phyloP scores from a whole-genome alignment of 2,329 filamentous ascomycete genomes.

The Escovopsis sp. region DNA sequence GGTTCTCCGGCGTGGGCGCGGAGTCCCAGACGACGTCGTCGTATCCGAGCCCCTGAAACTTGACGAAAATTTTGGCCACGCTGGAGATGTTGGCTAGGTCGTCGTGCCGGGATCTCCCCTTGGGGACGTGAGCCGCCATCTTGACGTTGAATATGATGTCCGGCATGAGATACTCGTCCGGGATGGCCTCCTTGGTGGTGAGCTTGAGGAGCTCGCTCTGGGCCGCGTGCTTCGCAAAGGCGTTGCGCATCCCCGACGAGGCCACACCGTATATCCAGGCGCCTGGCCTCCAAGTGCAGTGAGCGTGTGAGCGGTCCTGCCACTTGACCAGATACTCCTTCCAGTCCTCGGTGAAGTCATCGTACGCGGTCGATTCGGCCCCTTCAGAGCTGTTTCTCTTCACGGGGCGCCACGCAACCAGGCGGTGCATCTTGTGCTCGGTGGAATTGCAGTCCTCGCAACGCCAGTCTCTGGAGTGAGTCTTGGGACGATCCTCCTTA shows the following conservation, averaged over 20 bases:
- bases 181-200: conserved; percentile 64
- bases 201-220: conserved; percentile 46
- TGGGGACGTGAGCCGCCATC: conserved; percentile 31
- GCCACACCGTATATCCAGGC: conserved; percentile 73
- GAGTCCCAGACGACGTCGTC: conserved; percentile 85
- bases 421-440: conserved; percentile 52
- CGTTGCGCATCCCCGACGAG: conserved; percentile 46
- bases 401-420: conserved; percentile 78
- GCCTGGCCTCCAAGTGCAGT: conserved; percentile 76
- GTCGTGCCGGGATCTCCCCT: conserved; percentile 45
- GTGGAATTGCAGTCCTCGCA: conserved; percentile 63
- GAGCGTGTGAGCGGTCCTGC: conserved; percentile 65
- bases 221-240: conserved; percentile 60
- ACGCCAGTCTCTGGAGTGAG: conserved; percentile 62
- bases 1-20: conserved; percentile 52
- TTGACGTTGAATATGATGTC: conserved; percentile 82
- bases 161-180: conserved; percentile 69
- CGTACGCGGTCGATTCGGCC: conserved; percentile 9
- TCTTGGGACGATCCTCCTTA: conserved; percentile 41
- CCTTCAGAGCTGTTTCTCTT: conserved; percentile 12
- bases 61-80: conserved; percentile 64
- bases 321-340: conserved; percentile 91
- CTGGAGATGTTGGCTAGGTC: conserved; percentile 59
- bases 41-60: conserved; percentile 85
- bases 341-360: conserved; percentile 45